Base-by-base conservation (phyloP, 1,284 basidiomycete genomes). In the Moesziomyces parantarcticus region DNA sequence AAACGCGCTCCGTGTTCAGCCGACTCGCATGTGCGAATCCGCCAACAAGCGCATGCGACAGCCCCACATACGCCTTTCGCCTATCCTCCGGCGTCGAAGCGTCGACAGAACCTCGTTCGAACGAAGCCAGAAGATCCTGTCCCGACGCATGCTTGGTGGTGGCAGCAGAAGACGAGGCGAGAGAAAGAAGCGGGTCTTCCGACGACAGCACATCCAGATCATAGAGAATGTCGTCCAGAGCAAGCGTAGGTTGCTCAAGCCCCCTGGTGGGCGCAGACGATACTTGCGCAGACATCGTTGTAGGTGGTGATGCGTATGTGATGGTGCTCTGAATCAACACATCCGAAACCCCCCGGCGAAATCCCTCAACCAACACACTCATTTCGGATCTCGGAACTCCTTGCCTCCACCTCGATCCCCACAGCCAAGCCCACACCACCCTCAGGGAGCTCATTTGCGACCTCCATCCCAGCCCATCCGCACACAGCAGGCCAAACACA, bases 161-260 rank as follows among this genome's bases (percentile, higher is more conserved):
- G 9, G 45, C 29, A 6, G 56, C 36, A 8, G 62, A 34, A 14
- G 47, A 21, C 10, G 29, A 36, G 14, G 50, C 36, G 23, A 67
- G 41, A 18, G 49, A n/a, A 8, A 61, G 51, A 7, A 67, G 16
- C 1, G 40, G 18, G 11, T 48, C 23, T 18, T 50, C 39, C 9
- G 50, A 25, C 1, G 49, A 18, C 3, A 67, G 54, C 14, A 29
- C 1, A 7, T 57, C 58, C 22, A 67, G 58, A 21, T 67, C 64
- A 2, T 54, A 57, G 10, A 67, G 26, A n/a, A 67, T 61, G 23
- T 60, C 53, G n/a, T 61, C 64, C 6, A 67, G 58, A 5, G 53
- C 61, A 23, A 67, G 64, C 39, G 58, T 57, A 21, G 36, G 11
- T 18, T 61, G 40, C 53, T 59, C 58, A 1, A 25, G 5, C 34